A percentile compares a stretch with the other conserved stretches of the same genome.
Conservation (phyloP, 345 rosid genomes). For the Camelina laxa region DNA sequence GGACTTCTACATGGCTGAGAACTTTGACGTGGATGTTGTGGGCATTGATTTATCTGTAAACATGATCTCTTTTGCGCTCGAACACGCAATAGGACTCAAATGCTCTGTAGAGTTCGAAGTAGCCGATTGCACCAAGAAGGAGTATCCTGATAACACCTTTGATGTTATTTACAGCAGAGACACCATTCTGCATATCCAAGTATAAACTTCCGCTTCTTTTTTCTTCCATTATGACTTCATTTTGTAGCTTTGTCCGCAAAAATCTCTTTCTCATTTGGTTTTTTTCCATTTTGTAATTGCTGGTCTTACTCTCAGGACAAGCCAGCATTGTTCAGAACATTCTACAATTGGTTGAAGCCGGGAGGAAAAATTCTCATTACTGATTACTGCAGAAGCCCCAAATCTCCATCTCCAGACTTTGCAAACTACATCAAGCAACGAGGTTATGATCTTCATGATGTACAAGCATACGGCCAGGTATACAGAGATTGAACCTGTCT, state of each 20-base stretch:
- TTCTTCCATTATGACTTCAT: conserved; percentile 15
- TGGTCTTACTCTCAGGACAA: conserved; percentile 72
- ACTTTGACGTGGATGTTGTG: conserved; percentile 80
- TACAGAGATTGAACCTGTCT: not conserved
- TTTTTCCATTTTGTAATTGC: not conserved
- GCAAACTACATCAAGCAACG: conserved; percentile 76
- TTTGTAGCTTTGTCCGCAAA: not conserved
- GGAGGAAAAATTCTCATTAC: conserved; percentile 95
- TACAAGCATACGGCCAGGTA: conserved; percentile 87
- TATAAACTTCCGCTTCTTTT: conserved; percentile 35
- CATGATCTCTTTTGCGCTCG: conserved; percentile 94
- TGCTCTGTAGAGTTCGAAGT: conserved; percentile 94
- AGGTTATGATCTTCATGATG: conserved; percentile 93
- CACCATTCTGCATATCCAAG: conserved; percentile 94
- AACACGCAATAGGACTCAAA: conserved; percentile 88
- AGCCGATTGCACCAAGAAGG: conserved; percentile 91
- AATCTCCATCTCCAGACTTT: conserved; percentile 73
- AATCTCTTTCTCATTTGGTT: not conserved
- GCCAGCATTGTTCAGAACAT: conserved; percentile 79
- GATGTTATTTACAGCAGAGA: conserved; percentile 98
- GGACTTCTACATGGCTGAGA: conserved; percentile 97
- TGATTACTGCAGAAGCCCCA: conserved; percentile 80
- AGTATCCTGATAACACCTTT: conserved; percentile 75
- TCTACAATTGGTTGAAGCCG: conserved; percentile 93
- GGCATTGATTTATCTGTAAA: conserved; percentile 95